Percentiles rank a stretch among this genome's conserved stretches.
Conservation (phyloP, 1,284 basidiomycete species). For the Fomitopsis palustris region DNA sequence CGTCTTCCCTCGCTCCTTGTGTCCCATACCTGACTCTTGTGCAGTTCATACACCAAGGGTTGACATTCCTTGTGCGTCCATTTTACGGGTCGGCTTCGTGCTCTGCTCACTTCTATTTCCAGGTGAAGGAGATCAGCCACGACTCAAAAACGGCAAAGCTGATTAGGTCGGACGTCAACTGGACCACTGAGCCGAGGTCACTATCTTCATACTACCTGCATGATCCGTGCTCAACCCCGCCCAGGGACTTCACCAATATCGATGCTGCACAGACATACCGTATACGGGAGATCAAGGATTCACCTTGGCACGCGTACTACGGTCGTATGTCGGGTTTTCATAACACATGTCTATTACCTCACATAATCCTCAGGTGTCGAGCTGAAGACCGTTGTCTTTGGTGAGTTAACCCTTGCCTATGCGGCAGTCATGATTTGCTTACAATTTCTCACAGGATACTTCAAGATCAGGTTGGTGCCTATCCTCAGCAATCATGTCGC, state of each 20-base stretch:
- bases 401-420: constrained; percentile 37
- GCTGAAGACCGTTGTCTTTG: constrained; percentile 74
- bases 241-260: constrained; percentile 76
- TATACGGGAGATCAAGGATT: constrained; percentile 66
- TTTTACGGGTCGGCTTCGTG: background rate
- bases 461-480: constrained; percentile 52
- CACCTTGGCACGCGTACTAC: constrained; percentile 63
- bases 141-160: constrained; percentile 75
- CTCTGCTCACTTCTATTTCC: background rate
- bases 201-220: constrained; percentile 10
- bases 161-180: constrained; percentile 75
- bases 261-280: constrained; percentile 79
- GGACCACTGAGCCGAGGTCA: constrained; percentile 76
- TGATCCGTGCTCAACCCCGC: background rate
- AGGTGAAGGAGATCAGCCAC: constrained; percentile 83
- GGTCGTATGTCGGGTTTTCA: constrained; percentile 48
- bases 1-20: background rate
- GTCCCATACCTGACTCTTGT: background rate
- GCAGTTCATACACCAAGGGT: constrained; percentile 81
- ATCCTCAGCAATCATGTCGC: background rate
- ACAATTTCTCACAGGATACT: constrained; percentile 27
- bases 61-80: constrained; percentile 61
- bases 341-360: background rate
- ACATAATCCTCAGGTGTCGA: constrained; percentile 50
- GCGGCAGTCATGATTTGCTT: background rate